Evolutionary conservation across 768 basidiomycete species (phyloP).

Genomic region (Lactarius vividus): DNA sequence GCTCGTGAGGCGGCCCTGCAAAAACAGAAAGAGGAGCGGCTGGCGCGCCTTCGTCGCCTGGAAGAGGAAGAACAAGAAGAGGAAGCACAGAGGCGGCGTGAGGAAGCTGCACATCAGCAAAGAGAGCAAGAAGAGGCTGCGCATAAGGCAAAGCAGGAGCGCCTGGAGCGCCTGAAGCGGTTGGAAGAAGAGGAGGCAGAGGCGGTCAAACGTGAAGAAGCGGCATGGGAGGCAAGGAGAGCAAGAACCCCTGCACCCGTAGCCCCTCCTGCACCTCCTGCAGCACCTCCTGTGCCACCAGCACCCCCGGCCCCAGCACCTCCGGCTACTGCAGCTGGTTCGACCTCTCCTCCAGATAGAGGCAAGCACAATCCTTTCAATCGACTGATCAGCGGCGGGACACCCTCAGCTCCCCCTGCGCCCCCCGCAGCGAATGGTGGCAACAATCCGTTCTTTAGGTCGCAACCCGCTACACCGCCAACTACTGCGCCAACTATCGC

Average conservation of each 20-base stretch:
- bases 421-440: conserved; percentile 42
- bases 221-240: conserved; percentile 24
- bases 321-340: conserved; percentile 38
- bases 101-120: conserved; percentile 31
- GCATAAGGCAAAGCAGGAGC: conserved; percentile 20
- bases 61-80: conserved; percentile 62
- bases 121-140: conserved; percentile 32
- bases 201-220: conserved; percentile 24
- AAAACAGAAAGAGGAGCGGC: conserved; percentile 71
- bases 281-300: conserved; percentile 31
- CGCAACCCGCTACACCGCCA: conserved; percentile 40
- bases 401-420: conserved; percentile 36
- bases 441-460: conserved; percentile 76
- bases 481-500: conserved; percentile 30
- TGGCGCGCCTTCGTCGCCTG: conserved; percentile 63
- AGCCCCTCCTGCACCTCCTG: conserved; percentile 37
- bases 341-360: conserved; percentile 42
- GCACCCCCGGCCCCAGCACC: conserved; percentile 40
- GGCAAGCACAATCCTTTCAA: conserved; percentile 80
- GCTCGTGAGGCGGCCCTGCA: conserved; percentile 68
- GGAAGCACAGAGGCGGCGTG: conserved; percentile 47
- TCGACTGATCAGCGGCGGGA: conserved; percentile 54
- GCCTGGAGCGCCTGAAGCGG: conserved; percentile 21
- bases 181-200: conserved; percentile 23
- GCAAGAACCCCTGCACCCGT: conserved; percentile 44